These are phyloP conservation scores for Hygrocybe coccinea DNA, from an alignment of 768 basidiomycete species.

Conservation along the genomic window DNA sequence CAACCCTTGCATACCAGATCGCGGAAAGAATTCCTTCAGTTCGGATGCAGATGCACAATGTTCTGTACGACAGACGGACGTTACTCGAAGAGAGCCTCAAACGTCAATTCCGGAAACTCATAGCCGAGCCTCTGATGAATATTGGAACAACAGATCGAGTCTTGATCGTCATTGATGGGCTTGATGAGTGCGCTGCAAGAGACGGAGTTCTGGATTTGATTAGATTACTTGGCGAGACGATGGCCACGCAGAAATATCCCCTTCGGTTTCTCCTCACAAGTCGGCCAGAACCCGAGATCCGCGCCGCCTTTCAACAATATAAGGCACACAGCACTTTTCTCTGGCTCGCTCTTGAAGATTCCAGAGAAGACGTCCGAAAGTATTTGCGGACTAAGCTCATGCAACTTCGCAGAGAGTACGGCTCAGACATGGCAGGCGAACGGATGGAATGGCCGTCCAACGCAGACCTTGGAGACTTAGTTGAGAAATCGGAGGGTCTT, in stretches of 20 bases:
- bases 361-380: constrained; percentile 5
- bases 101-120: constrained; percentile 30
- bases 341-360: background rate
- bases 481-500: constrained; percentile 1
- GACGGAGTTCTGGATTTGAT: constrained; percentile 24
- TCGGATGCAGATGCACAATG: background rate
- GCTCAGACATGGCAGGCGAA: background rate
- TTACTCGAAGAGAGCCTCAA: background rate
- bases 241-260: constrained; percentile 16
- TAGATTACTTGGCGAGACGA: constrained; percentile 21
- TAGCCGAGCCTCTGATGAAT: constrained; percentile 22
- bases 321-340: background rate
- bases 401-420: too few relatives aligned
- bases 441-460: constrained; percentile 1
- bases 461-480: constrained; percentile 1
- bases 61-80: background rate
- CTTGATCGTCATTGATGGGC: too few relatives aligned
- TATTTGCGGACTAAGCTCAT: background rate
- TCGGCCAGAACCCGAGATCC: constrained; percentile 30
- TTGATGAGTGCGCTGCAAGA: too few relatives aligned
- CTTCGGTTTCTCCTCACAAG: constrained; percentile 31
- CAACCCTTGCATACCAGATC: constrained; percentile 32
- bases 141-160: background rate
- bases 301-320: constrained; percentile 7
- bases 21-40: background rate